A percentile compares a stretch with the other conserved stretches of the same genome.
These are phyloP conservation scores for Leishmania guyanensis DNA, from an alignment of 208 protist species.

Conservation along the genomic window DNA sequence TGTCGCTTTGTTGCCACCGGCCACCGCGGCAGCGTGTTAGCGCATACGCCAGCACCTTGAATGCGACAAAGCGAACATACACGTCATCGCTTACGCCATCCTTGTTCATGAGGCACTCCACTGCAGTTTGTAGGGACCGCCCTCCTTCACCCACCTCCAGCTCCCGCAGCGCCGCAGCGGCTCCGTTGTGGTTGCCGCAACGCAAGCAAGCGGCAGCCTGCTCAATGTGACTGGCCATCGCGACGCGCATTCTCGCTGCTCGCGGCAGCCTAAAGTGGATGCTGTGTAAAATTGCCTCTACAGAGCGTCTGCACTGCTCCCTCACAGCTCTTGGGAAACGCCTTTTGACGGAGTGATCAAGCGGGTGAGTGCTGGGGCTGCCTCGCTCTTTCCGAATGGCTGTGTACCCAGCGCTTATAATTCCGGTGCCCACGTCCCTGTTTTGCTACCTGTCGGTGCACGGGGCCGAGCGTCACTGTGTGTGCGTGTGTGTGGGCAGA, in stretches of 20 bases:
- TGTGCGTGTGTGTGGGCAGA: not conserved
- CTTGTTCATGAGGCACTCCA: slow-evolving; percentile 20
- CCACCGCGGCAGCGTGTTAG: slow-evolving; percentile 38
- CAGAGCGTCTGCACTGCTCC: not conserved
- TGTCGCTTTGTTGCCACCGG: slow-evolving; percentile 29
- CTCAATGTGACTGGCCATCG: slow-evolving; percentile 29
- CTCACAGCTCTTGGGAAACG: not conserved
- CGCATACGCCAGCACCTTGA: slow-evolving; percentile 64
- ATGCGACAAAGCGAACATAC: slow-evolving; percentile 69
- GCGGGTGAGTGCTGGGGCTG: not conserved
- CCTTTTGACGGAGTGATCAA: not conserved
- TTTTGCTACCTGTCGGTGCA: not conserved
- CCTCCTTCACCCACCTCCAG: slow-evolving; percentile 42
- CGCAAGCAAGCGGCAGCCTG: slow-evolving; percentile 55
- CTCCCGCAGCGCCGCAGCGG: slow-evolving; percentile 43
- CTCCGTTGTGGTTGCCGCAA: slow-evolving; percentile 57
- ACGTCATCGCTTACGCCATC: slow-evolving; percentile 18
- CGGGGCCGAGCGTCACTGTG: not conserved
- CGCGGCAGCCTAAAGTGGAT: not conserved
- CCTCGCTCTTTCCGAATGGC: not conserved
- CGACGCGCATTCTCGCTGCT: not conserved
- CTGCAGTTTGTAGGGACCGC: slow-evolving; percentile 34
- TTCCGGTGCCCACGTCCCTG: not conserved
- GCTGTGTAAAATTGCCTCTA: not conserved
- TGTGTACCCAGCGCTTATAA: not conserved